Base-by-base conservation (phyloP, 441 rosid species). In the Populus trichocarpa region DNA sequence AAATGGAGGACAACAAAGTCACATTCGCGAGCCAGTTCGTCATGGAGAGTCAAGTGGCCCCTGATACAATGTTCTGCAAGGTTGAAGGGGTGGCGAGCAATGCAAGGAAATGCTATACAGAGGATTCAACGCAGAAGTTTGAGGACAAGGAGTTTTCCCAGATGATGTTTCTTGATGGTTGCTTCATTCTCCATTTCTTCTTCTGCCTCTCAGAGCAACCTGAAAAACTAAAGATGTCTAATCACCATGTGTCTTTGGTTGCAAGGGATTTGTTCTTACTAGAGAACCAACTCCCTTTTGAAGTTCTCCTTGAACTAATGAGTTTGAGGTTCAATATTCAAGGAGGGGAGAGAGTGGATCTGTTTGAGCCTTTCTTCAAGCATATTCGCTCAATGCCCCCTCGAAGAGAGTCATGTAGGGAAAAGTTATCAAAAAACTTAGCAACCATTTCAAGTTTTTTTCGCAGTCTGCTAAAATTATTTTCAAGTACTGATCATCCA, bases 271-370 rank as follows among this genome's bases (percentile, higher is more conserved):
- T 79, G 13, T 20, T 81, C 8, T 77, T 76, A 4, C 33, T 81
- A 4, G 83, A 81, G 66, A 81, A 77, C 57, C 74, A 73, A 59
- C 28, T 81, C n/a, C 80, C 83, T 3, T 76, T 12, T 71, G 25
- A 4, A 23, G 74, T 72, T 57, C 25, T 7, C 6, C 32, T 16
- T 5, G n/a, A 50, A 7, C 10, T 77, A 8, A 33, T 2, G 6
- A 32, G 23, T 0, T 28, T 3, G 9, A 10, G 26, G 13, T 12
- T 38, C 13, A 5, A 57, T 38, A 38, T 9, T 38, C 42, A 10
- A 3, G 35, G 3, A 4, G n/a, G 1, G 0, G 23, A 30, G 9
- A 10, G 2, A 8, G 8, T 3, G 23, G 0, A 6, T 50, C 28
- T 8, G 16, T 12, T 61, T 12, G 12, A 9, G 9, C 1, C 3